Evolutionary conservation across 2,329 filamentous ascomycete genomes (phyloP), one percentile per base, ranked within the genome.

Genomic region (Cryphonectria carpinicola): DNA sequence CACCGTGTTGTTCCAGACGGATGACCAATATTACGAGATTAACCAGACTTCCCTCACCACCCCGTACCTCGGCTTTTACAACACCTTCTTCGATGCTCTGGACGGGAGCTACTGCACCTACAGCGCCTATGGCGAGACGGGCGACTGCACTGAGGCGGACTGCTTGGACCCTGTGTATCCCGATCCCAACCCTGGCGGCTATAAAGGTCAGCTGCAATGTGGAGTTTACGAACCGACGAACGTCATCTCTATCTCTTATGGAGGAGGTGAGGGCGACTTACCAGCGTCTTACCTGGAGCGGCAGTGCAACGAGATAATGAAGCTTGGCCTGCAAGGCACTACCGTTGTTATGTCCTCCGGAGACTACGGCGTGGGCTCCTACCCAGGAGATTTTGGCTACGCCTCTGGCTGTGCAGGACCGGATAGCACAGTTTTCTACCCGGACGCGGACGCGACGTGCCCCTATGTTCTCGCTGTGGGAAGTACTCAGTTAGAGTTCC

Each of bases 221-320:
- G 76, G 75, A 58, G 71, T 69, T 5, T 74, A 72, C 77, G 82
- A 84, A 74, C 82, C 84, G 4, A 84, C 85, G 1, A 85, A 87
- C 70, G 85, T 87, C n/a, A 81, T 85, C 63, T 82, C 80, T 13
- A 83, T 87, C 64, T 86, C 84, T 0, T 86, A 86, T 71, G 85
- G 85, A 32, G 81, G 82, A 52, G 79, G 83, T 37, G 85, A 88
- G 74, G 76, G 77, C 22, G 82, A 83, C 5, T 78, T 86, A 10
- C 84, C 85, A 0, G 74, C 80, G 5, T 77, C 76, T 68, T 88
- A 88, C 75, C 82, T 85, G 65, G 76, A 83, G 73, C 77, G 80
- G 43, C 80, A 81, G 70, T 84, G 82, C 74, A 76, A 79, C 60
- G 79, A 83, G 65, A 84, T 83, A 74, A 78, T 85, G 74, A 85